These are phyloP conservation scores for Eucalyptus lansdowneana DNA, from an alignment of 345 rosid species.

Conservation along the genomic window DNA sequence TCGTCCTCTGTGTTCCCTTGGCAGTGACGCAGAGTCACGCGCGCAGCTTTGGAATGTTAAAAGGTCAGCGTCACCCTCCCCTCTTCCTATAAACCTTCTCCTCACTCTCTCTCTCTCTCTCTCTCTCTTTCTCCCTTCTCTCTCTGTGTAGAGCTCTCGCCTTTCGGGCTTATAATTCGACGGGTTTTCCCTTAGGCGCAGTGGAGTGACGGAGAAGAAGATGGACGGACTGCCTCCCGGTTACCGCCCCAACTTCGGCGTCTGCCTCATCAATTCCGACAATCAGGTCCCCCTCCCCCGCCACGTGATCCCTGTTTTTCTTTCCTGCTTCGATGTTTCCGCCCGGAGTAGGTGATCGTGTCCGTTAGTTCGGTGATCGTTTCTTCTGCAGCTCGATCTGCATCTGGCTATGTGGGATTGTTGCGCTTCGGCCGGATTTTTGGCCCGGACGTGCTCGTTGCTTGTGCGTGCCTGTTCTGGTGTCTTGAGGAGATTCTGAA, in stretches of 20 bases:
- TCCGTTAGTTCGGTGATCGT: background rate
- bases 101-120: background rate
- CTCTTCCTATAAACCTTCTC: background rate
- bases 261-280: conserved; percentile 86
- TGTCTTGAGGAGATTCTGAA: background rate
- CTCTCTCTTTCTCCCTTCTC: background rate
- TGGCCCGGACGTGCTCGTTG: background rate
- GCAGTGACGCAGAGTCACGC: background rate
- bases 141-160: background rate
- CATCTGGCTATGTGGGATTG: background rate
- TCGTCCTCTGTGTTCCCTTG: background rate
- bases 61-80: background rate
- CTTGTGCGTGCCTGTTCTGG: background rate
- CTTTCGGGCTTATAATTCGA: background rate
- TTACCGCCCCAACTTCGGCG: conserved; percentile 97
- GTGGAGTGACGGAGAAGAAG: conserved; percentile 18
- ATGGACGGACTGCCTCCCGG: conserved; percentile 95
- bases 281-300: conserved; percentile 34
- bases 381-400: background rate
- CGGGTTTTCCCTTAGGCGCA: background rate
- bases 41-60: background rate
- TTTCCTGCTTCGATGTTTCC: background rate
- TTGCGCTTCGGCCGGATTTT: background rate
- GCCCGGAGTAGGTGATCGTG: background rate
- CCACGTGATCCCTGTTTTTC: background rate